These are phyloP conservation scores for Aspergillus bombycis DNA, from an alignment of 2,329 filamentous ascomycete species.

Conservation along the genomic window DNA sequence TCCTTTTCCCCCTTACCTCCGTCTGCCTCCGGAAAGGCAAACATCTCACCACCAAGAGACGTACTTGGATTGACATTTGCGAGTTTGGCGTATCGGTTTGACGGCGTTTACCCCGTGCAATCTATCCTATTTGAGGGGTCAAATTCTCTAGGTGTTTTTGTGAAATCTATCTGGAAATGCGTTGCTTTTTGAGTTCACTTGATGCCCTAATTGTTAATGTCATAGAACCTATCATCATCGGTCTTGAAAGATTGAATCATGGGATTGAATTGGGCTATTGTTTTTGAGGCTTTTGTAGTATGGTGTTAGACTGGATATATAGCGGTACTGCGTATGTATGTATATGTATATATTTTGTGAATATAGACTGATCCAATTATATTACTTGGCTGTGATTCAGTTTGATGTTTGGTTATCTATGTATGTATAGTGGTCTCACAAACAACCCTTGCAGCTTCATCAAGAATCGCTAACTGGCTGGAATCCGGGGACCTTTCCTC, in stretches of 20 bases:
- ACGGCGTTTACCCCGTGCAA: conserved; percentile 10
- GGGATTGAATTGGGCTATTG: background rate
- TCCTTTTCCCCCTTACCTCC: conserved; percentile 2
- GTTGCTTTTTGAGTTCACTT: conserved; percentile 10
- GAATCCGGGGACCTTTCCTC: too few species aligned
- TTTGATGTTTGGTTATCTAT: background rate
- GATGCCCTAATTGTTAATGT: conserved; percentile 27
- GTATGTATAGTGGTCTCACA: background rate
- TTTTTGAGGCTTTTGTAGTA: conserved; percentile 3
- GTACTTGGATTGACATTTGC: conserved; percentile 13
- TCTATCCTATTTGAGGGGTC: conserved; percentile 4
- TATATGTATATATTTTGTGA: conserved; percentile 7
- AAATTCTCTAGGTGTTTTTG: conserved; percentile 8
- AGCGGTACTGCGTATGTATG: conserved; percentile 3
- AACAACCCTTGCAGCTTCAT: too few species aligned
- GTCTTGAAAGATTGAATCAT: conserved; percentile 3
- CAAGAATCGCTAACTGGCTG: too few species aligned
- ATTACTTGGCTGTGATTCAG: background rate
- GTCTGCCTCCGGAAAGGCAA: conserved; percentile 12
- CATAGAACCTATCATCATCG: conserved; percentile 19
- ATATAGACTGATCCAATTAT: background rate
- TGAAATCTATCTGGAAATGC: conserved; percentile 4
- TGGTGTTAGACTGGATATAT: conserved; percentile 2
- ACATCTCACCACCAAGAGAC: conserved; percentile 3
- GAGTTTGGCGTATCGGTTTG: conserved; percentile 15